These are phyloP conservation scores for Candolleomyces aberdarensis DNA, from an alignment of 768 basidiomycete species.

Conservation along the genomic window DNA sequence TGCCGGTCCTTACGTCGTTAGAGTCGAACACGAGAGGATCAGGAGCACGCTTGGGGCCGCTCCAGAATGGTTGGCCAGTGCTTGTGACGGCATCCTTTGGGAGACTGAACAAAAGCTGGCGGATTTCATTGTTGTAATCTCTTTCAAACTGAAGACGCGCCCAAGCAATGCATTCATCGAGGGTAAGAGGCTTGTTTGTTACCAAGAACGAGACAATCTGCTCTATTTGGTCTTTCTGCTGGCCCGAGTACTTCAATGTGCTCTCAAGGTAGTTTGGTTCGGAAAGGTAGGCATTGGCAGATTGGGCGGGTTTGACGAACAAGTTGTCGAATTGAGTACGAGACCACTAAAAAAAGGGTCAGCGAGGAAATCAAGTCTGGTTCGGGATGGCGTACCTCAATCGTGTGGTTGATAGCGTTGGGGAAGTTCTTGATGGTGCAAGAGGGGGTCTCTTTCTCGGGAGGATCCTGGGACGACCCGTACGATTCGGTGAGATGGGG, in stretches of 20 bases:
- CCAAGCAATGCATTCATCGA: slow-evolving; percentile 98
- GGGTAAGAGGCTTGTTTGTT: slow-evolving; percentile 88
- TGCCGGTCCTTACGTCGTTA: slow-evolving; percentile 60
- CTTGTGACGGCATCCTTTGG: slow-evolving; percentile 92
- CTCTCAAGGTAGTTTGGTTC: slow-evolving; percentile 95
- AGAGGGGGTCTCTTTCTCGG: slow-evolving; percentile 94
- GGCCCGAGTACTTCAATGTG: slow-evolving; percentile 86
- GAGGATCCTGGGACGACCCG: slow-evolving; percentile 96
- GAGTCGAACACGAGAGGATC: slow-evolving; percentile 86
- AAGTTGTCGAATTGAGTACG: slow-evolving; percentile 88
- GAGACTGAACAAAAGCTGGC: slow-evolving; percentile 88
- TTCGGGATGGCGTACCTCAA: slow-evolving; percentile 59
- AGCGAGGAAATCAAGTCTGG: not conserved
- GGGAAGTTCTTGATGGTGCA: slow-evolving; percentile 99
- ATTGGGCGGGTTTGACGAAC: slow-evolving; percentile 91
- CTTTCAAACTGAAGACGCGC: slow-evolving; percentile 93
- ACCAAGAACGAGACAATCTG: slow-evolving; percentile 90
- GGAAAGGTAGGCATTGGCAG: slow-evolving; percentile 94
- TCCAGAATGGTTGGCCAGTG: slow-evolving; percentile 97
- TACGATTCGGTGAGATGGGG: slow-evolving; percentile 96
- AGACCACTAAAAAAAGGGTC: slow-evolving; percentile 64
- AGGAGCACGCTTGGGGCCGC: slow-evolving; percentile 95
- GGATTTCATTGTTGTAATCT: slow-evolving; percentile 90
- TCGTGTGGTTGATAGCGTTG: slow-evolving; percentile 95
- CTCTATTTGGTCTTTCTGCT: slow-evolving; percentile 85